Conservation (phyloP, 225 moss, liverwort and hornwort genomes). For the Neckera pumila region DNA sequence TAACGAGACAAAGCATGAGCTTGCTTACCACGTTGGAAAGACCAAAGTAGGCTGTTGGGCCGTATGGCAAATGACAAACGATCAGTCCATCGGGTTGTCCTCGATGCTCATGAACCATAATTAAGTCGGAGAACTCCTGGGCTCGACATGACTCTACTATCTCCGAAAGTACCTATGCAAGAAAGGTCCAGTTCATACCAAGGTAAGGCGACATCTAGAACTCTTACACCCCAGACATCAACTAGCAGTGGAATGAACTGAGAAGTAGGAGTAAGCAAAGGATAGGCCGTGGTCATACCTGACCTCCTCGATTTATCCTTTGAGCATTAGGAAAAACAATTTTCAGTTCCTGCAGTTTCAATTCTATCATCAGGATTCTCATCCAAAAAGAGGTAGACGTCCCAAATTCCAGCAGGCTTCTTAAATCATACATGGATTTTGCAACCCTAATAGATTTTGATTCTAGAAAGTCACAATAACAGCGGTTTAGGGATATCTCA, state of each 20-base stretch:
- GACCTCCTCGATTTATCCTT: conserved; percentile 96
- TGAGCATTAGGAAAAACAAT: conserved; percentile 94
- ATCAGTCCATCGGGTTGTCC: conserved; percentile 94
- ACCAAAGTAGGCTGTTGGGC: conserved; percentile 96
- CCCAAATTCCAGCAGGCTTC: background rate
- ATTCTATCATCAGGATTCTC: background rate
- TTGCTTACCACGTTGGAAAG: conserved; percentile 83
- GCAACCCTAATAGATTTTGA: background rate
- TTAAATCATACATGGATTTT: background rate
- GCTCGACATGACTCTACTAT: conserved; percentile 89
- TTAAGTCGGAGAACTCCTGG: conserved; percentile 80
- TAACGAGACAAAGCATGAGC: background rate
- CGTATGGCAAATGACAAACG: conserved; percentile 88
- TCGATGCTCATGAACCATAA: conserved; percentile 97
- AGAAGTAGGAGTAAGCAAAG: background rate
- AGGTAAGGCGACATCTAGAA: background rate
- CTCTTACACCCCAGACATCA: background rate
- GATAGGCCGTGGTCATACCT: conserved; percentile 33
- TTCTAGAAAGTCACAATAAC: background rate
- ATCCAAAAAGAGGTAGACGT: background rate
- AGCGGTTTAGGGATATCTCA: background rate
- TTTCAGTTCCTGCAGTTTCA: conserved; percentile 73
- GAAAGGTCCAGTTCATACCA: background rate
- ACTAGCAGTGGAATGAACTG: background rate
- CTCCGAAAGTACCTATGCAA: conserved; percentile 62